phyloP scores from a whole-genome alignment of 306 rosid species.

The Hippophae gyantsensis region DNA sequence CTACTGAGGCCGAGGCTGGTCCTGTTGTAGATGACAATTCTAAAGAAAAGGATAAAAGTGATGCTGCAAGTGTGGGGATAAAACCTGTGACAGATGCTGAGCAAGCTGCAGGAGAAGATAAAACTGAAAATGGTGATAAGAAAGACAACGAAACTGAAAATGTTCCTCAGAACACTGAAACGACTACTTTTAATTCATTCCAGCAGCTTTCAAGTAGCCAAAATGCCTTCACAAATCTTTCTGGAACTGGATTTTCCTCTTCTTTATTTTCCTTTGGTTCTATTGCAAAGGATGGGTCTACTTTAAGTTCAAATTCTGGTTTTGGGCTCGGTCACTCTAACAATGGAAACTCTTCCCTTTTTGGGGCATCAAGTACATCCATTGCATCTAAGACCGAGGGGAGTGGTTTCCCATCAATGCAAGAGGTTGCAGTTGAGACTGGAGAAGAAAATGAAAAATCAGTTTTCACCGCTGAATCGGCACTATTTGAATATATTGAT shows the following conservation, averaged over 20 bases:
- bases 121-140: constrained; percentile 29
- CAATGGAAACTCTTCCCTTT: constrained; percentile 59
- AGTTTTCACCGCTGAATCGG: constrained; percentile 64
- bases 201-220: constrained; percentile 81
- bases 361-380: constrained; percentile 43
- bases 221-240: constrained; percentile 94
- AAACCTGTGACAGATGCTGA: constrained; percentile 12
- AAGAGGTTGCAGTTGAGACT: constrained; percentile 78
- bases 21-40: constrained; percentile 20
- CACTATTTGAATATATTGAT: constrained; percentile 60
- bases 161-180: constrained; percentile 42
- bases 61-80: constrained; percentile 18
- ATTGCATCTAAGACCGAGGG: constrained; percentile 51
- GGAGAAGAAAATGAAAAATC: constrained; percentile 86
- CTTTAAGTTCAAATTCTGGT: constrained; percentile 28
- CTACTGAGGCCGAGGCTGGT: constrained; percentile 24
- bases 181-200: constrained; percentile 58
- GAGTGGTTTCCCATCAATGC: constrained; percentile 45
- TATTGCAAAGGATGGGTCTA: constrained; percentile 42
- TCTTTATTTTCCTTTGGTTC: constrained; percentile 73
- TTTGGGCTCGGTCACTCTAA: constrained; percentile 56
- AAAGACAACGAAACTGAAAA: constrained; percentile 36
- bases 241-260: constrained; percentile 81
- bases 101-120: constrained; percentile 15
- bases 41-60: constrained; percentile 19